phyloP scores from a whole-genome alignment of 2,329 filamentous ascomycete species.

The Daldinia sp. region DNA sequence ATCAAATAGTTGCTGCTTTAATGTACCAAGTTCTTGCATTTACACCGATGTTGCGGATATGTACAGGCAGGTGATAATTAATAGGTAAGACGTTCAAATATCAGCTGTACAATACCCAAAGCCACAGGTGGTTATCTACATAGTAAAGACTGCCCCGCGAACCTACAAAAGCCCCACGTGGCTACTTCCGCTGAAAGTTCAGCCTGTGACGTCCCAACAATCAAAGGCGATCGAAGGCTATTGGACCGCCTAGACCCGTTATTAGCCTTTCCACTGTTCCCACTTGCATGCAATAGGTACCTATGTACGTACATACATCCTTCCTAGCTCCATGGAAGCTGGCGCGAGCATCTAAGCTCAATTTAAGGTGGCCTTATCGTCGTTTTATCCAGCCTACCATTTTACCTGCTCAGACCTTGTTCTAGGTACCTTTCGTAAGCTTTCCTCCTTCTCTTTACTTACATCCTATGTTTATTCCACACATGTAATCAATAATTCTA shows the following conservation, averaged over 20 bases:
- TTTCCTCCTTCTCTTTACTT: too few relatives aligned
- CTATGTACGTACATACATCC: too few relatives aligned
- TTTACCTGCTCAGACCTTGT: too few relatives aligned
- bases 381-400: too few relatives aligned
- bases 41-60: too few relatives aligned
- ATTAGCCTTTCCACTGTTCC: slow-evolving; percentile 8
- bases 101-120: neutral
- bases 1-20: too few relatives aligned
- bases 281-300: slow-evolving; percentile 1
- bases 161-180: slow-evolving; percentile 36
- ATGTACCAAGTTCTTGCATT: too few relatives aligned
- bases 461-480: neutral
- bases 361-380: neutral
- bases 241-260: slow-evolving; percentile 12
- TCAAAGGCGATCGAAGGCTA: neutral
- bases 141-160: slow-evolving; percentile 12
- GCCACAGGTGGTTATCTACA: neutral
- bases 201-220: slow-evolving; percentile 24
- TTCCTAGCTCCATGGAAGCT: slow-evolving; percentile 19
- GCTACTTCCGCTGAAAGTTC: slow-evolving; percentile 16
- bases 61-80: too few relatives aligned
- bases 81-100: neutral
- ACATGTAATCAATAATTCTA: neutral
- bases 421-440: too few relatives aligned
- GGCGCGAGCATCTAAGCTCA: neutral